Base-by-base conservation (phyloP, 2,329 filamentous ascomycete genomes). In the Apiospora hydei region DNA sequence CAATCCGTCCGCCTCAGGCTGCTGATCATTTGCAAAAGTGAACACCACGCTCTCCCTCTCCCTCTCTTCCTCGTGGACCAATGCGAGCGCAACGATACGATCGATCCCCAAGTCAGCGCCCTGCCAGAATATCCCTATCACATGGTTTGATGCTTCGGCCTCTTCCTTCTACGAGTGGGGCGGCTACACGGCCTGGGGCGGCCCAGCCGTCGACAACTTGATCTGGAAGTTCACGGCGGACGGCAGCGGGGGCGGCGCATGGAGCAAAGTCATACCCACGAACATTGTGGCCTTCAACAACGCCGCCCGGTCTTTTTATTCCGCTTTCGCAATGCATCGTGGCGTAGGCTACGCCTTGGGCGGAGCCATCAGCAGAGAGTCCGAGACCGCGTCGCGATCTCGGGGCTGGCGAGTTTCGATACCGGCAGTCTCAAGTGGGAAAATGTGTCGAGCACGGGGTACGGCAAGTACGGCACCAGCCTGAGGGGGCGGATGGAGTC, bases 331-430 rank as follows among this genome's bases (percentile, higher is more conserved):
- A 1, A 67, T 46, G 0, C 61, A 69, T n/a, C 26, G 41, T 10
- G 16, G 51, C 8, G 34, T 61, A 1, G 71, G 71, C n/a, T 69
- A 64, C 11, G 70, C 44, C 24, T 11, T 71, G 24, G 69, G 69
- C 41, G 71, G 71, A 4, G 13, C 18, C 26, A 49, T 69, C 24
- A 44, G 34, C 13, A 69, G 47, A 2, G 69, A 69, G 47, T 16
- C 47, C 4, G 18, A 30, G 1, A 21, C 34, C 10, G 4, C 14
- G 6, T 30, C 7, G 47, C 49, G 3, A 41, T 61, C 14, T 49
- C 71, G 3, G 71, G 71, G 16, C 30, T 71, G 69, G 57, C 71
- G 18, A 70, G 61, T n/a, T 72, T 71, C 47, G 49, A 72, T n/a
- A 34, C 66, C 2, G 69, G 26, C 1, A 61, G 18, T 10, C 21